These are phyloP conservation scores for Ophiocordyceps australis DNA, from an alignment of 2,329 filamentous ascomycete genomes.

Conservation along the genomic window DNA sequence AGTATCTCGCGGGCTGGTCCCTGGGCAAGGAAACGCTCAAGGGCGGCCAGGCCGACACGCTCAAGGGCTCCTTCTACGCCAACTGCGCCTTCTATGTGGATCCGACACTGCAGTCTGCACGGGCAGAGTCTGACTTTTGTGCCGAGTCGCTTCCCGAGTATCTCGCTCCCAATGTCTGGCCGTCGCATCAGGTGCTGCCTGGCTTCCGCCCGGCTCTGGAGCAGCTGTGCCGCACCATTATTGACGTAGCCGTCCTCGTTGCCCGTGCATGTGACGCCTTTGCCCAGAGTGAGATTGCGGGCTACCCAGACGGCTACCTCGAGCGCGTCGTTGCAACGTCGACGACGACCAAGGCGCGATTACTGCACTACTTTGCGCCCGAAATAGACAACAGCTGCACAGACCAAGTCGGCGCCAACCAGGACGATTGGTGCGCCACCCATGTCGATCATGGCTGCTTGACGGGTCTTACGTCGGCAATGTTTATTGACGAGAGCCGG, in stretches of 20 bases:
- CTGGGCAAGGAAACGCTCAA: constrained; percentile 68
- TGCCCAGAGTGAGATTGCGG: constrained; percentile 59
- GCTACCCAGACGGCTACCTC: constrained; percentile 61
- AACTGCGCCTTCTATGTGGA: constrained; percentile 67
- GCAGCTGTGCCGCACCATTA: constrained; percentile 64
- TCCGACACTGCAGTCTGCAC: constrained; percentile 39
- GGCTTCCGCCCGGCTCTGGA: constrained; percentile 61
- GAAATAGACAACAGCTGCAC: constrained; percentile 7
- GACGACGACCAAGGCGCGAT: constrained; percentile 73
- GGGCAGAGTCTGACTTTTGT: constrained; percentile 38
- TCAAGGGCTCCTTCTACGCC: constrained; percentile 72
- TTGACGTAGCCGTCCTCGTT: constrained; percentile 76
- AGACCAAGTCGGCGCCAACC: constrained; percentile 18
- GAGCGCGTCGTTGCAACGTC: constrained; percentile 76
- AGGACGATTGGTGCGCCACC: constrained; percentile 90
- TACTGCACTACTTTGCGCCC: constrained; percentile 67
- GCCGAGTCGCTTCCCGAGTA: constrained; percentile 64
- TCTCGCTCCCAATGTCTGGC: constrained; percentile 83
- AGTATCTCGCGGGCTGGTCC: constrained; percentile 60
- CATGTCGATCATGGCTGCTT: constrained; percentile 87
- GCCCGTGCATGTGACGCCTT: constrained; percentile 81
- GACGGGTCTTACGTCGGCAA: constrained; percentile 83
- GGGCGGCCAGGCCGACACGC: constrained; percentile 58
- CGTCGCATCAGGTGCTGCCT: constrained; percentile 45
- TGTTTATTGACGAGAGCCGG: constrained; percentile 73